Percentiles rank a stretch among this genome's conserved stretches.
Conservation (phyloP, 345 rosid genomes). For the Sapria himalayana region DNA sequence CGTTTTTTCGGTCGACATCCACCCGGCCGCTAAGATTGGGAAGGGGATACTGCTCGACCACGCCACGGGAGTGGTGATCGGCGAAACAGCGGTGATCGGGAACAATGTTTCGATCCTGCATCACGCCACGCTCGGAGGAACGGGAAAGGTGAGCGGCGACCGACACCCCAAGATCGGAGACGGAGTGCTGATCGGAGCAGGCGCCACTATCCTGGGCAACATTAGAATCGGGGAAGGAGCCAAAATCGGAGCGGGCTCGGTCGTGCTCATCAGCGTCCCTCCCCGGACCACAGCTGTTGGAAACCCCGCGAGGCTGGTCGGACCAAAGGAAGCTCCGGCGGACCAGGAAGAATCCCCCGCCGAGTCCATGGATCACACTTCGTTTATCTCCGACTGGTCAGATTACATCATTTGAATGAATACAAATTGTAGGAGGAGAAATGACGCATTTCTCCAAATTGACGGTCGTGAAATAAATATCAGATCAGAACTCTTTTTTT, state of each 20-base stretch:
- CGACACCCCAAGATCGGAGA: slow-evolving; percentile 92
- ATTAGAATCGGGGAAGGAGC: slow-evolving; percentile 76
- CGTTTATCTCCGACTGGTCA: slow-evolving; percentile 83
- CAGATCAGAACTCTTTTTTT: no score
- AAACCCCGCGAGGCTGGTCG: slow-evolving; percentile 83
- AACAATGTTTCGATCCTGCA: slow-evolving; percentile 86
- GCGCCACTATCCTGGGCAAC: slow-evolving; percentile 76
- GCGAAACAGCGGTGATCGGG: slow-evolving; percentile 82
- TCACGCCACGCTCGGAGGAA: slow-evolving; percentile 87
- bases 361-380: slow-evolving; percentile 96
- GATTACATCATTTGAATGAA: slow-evolving; percentile 52
- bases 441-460: no score
- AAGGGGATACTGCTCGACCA: slow-evolving; percentile 81
- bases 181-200: slow-evolving; percentile 84
- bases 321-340: slow-evolving; percentile 59
- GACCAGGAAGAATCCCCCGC: slow-evolving; percentile 61
- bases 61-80: slow-evolving; percentile 78
- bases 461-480: no score
- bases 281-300: slow-evolving; percentile 71
- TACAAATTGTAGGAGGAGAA: no score
- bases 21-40: slow-evolving; percentile 83
- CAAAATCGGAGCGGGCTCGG: slow-evolving; percentile 84
- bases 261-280: slow-evolving; percentile 65
- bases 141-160: slow-evolving; percentile 59
- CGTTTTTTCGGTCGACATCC: slow-evolving; percentile 84